Conservation (phyloP, 106 monocot species). For the Triglochin maritima region DNA sequence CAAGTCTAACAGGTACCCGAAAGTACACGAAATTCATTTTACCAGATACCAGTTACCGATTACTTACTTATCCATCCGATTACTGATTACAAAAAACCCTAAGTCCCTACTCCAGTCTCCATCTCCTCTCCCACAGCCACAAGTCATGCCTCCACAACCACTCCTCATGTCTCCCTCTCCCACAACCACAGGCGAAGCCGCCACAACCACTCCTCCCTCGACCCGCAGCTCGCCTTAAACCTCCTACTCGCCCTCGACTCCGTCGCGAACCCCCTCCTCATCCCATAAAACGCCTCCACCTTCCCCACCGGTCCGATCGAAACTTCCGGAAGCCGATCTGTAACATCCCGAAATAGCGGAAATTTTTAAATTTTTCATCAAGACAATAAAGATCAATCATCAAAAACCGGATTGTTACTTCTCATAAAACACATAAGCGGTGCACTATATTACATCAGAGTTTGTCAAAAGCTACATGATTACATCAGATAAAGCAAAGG, state of each 20-base stretch:
- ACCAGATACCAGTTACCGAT: too few relatives aligned
- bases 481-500: too few relatives aligned
- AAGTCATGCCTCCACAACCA: constrained; percentile 24
- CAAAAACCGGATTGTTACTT: too few relatives aligned
- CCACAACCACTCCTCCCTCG: constrained; percentile 4
- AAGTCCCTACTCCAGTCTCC: constrained; percentile 40
- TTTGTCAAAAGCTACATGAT: too few relatives aligned
- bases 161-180: constrained; percentile 3
- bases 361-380: too few relatives aligned
- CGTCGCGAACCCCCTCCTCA: background rate
- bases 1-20: too few relatives aligned
- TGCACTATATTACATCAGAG: too few relatives aligned
- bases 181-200: background rate
- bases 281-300: background rate
- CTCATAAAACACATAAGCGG: too few relatives aligned
- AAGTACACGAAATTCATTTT: too few relatives aligned
- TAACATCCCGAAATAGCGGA: too few relatives aligned
- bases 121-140: constrained; percentile 57
- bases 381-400: constrained; percentile 42
- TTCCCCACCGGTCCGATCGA: constrained; percentile 12
- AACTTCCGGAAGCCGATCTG: too few relatives aligned
- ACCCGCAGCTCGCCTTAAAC: background rate
- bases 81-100: constrained; percentile 6
- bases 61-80: too few relatives aligned
- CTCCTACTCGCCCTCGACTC: background rate